phyloP scores from a whole-genome alignment of 441 rosid genomes.

The Breynia disticha region DNA sequence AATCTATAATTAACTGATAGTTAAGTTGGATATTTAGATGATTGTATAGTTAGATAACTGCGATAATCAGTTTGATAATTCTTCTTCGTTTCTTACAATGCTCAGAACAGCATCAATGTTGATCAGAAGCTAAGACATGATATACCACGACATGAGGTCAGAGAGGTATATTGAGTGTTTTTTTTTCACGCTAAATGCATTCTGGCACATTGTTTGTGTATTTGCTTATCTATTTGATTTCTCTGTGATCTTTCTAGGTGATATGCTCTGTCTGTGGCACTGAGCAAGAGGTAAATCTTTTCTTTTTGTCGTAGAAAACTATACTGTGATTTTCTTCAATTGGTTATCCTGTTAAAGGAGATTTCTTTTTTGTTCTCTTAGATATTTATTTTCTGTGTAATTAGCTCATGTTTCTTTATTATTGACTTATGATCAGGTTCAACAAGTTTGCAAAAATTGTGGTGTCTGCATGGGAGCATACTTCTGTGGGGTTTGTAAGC shows the following conservation, averaged over 20 bases:
- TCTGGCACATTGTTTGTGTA: neutral
- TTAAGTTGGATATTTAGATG: no score
- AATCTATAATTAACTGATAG: no score
- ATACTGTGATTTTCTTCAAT: neutral
- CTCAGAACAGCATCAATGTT: conserved; percentile 55
- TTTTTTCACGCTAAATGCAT: neutral
- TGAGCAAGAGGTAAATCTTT: conserved; percentile 60
- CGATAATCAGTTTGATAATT: no score
- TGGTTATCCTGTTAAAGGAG: no score
- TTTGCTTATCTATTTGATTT: neutral
- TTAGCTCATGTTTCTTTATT: neutral
- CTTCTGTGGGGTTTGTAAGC: conserved; percentile 67
- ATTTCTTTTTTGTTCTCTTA: no score
- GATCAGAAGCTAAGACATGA: conserved; percentile 65
- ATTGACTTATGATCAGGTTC: conserved; percentile 37
- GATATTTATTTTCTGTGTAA: no score
- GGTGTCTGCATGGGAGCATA: conserved; percentile 90
- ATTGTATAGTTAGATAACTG: no score
- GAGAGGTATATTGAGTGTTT: conserved; percentile 28
- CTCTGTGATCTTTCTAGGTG: conserved; percentile 38
- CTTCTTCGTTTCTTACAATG: neutral
- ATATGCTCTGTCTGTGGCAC: conserved; percentile 76
- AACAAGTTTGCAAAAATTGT: conserved; percentile 60
- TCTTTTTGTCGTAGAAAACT: neutral
- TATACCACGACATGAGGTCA: conserved; percentile 63